Evolutionary conservation across 139 green algal species (phyloP), one percentile per base, ranked within the genome.

Genomic region (Pleodorina starrii): DNA sequence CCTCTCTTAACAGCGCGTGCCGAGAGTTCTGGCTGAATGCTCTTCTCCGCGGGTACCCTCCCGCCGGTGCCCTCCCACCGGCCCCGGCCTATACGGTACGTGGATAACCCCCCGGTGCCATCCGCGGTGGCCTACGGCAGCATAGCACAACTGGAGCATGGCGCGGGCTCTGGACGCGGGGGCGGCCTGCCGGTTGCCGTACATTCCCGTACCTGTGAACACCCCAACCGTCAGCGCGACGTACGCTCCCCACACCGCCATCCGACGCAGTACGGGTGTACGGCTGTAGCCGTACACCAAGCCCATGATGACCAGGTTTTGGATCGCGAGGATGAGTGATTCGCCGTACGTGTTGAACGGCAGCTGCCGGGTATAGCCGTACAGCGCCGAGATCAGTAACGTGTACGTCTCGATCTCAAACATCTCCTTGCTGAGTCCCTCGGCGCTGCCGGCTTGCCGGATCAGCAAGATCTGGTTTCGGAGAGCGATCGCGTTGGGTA

Each of bases 291-390:
- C 73, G 89, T 98, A 98, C 35, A 98, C 91, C 10, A 97, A 86
- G 1, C 92, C 59, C 84, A 97, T 90, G 40, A 98, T 91, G 23
- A 97, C 48, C 36, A 93, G 84, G 86, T 96, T 97, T 73, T 98
- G 92, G 5, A 80, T 68, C 36, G 86, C 88, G n/a, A 95, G 75
- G 75, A 93, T 89, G 27, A 69, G 27, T 3, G 93, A 93, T 84
- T 98, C 96, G 42, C 96, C 96, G 90, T 95, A 98, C 23, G 95
- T 90, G 74, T 84, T 97, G 90, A 98, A 96, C 11, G 96, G 92
- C 57, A 98, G 89, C 10, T 85, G 91, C 38, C 93, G 90, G 17
- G 96, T 75, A 75, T 91, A 94, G 75, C 96, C 96, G 79, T 98
- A 98, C 27, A 94, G 80, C 6, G 92, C 88, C 51, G 94, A 90